These are phyloP conservation scores for Lathyrus sativus DNA, from an alignment of 306 rosid species.

Conservation along the genomic window DNA sequence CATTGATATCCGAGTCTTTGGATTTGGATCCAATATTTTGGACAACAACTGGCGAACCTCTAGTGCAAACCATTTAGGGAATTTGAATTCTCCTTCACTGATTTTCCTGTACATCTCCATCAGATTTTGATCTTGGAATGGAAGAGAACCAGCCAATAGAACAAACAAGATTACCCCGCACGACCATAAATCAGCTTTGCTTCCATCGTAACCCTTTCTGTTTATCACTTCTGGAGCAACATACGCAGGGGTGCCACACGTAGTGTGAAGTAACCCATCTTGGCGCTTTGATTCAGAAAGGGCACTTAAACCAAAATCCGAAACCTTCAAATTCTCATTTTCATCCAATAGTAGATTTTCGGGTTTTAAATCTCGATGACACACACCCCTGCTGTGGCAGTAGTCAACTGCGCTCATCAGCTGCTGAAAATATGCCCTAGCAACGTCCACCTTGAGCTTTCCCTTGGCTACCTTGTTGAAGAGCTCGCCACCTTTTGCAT, in stretches of 20 bases:
- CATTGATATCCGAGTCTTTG: constrained; percentile 72
- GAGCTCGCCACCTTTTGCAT: constrained; percentile 90
- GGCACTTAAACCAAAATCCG: constrained; percentile 91
- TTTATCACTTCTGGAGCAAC: constrained; percentile 91
- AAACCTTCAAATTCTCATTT: constrained; percentile 79
- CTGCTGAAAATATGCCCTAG: constrained; percentile 85
- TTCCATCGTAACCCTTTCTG: constrained; percentile 85
- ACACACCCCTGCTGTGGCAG: constrained; percentile 89
- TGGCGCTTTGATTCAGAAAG: constrained; percentile 71
- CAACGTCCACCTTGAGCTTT: constrained; percentile 74
- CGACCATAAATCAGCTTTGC: constrained; percentile 96
- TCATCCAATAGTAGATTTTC: constrained; percentile 93
- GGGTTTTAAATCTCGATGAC: constrained; percentile 87
- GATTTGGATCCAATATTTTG: constrained; percentile 82
- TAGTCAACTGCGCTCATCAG: constrained; percentile 88
- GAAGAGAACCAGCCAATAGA: constrained; percentile 90
- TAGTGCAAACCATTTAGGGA: constrained; percentile 84
- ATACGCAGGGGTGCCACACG: constrained; percentile 95
- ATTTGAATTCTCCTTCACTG: constrained; percentile 70
- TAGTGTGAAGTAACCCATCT: constrained; percentile 93
- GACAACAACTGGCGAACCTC: constrained; percentile 72
- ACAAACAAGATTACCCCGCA: constrained; percentile 90
- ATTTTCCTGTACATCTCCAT: constrained; percentile 95
- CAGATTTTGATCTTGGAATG: constrained; percentile 72
- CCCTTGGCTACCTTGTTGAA: constrained; percentile 87